Base-by-base conservation (phyloP, 352 stramenopile genomes). In the Discostella stelligera region DNA sequence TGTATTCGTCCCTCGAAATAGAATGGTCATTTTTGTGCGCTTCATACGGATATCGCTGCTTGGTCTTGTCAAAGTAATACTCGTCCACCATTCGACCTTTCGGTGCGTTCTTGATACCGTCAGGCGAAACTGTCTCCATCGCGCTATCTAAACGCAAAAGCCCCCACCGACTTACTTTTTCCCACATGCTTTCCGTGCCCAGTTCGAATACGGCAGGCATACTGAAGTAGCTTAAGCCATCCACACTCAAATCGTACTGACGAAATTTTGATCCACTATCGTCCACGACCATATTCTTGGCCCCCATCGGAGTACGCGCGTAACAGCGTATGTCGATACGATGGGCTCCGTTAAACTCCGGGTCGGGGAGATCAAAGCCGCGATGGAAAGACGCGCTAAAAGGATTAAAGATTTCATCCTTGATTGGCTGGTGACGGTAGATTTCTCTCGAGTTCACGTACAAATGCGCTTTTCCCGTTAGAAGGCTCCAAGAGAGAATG, bases 131-230 rank as follows among this genome's bases (percentile, higher is more conserved):
- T 6, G 11, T 20, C 13, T 69, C 10, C 37, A 55, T 74, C 4
- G 20, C 21, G 37, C 53, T 66, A 25, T 72, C 71, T 16, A 21
- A 53, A 3, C 63, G 23, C 9, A 71, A 6, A 66, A 82, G 60
- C 13, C 74, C 54, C 74, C 74, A 82, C 46, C 48, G 64, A 3
- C 46, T 41, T 0, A 82, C 39, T 61, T 77, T 82, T 9, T 49
- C 48, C 74, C 74, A 82, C 74, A 82, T 82, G 14, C 55, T 79
- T 3, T 75, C 50, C 0, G 71, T 83, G 0, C 75, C 75, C 16
- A 83, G 46, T 50, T 83, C 75, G 53, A 62, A 83, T 62, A 83
- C 62, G 10, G 69, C 71, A n/a, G 75, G 75, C 75, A 83, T 83
- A 16, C n/a, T 49, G 30, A 77, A 80, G 59, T 66, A 83, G 18